Percentiles rank a stretch among this genome's conserved stretches.
phyloP scores from a whole-genome alignment of 192 early-diverging fungal genomes.

The Backusella westeae region DNA sequence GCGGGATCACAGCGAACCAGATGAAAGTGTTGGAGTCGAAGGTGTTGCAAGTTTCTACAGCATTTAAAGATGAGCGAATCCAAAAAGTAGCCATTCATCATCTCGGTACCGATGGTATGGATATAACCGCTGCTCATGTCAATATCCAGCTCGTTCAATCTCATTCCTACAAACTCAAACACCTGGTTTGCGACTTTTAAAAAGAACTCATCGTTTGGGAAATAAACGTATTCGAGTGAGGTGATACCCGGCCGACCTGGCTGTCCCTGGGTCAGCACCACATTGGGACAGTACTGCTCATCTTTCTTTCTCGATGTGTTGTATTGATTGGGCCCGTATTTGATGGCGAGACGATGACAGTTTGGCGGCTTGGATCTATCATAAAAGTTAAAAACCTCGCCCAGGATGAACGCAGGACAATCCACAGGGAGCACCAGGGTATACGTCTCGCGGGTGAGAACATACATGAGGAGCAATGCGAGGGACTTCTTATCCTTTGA shows the following conservation, averaged over 20 bases:
- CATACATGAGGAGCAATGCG: neutral
- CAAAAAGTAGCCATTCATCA: neutral
- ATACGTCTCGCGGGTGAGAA: neutral
- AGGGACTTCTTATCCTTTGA: neutral
- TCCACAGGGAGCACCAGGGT: neutral
- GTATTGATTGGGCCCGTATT: neutral
- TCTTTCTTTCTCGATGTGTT: neutral
- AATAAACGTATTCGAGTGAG: neutral
- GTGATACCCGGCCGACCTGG: neutral
- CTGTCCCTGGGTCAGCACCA: neutral
- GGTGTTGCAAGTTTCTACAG: neutral
- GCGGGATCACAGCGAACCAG: neutral
- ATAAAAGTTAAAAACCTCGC: neutral
- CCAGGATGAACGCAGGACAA: neutral
- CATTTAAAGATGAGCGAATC: neutral
- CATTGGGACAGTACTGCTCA: neutral
- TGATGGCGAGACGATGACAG: neutral
- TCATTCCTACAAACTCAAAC: neutral
- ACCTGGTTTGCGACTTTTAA: neutral
- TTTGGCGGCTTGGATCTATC: neutral
- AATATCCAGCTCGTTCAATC: neutral
- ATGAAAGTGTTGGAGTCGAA: neutral
- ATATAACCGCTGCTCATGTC: neutral
- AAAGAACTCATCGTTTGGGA: neutral
- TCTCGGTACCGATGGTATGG: neutral